Evolutionary conservation across 192 early-diverging fungal species (phyloP), one percentile per base, ranked within the genome.

Genomic region (Funneliformis geosporum): DNA sequence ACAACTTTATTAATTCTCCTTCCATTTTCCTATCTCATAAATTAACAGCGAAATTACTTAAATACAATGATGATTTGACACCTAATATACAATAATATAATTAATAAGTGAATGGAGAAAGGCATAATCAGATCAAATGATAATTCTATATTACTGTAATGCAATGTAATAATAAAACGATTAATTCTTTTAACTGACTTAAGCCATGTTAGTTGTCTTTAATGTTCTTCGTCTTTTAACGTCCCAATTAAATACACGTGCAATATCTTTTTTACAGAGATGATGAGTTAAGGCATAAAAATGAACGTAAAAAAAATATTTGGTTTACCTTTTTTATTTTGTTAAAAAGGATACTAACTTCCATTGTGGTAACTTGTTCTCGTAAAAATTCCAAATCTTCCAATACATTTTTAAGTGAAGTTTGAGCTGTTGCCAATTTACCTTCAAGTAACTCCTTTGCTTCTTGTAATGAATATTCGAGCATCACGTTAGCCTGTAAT

Each of bases 291-390:
- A 85, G 71, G 79, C 68, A 60, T 80, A 76, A 68, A 33, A 16
- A 66, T 40, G 28, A 67, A 61, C 39, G 23, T 21, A 25, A 42
- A 16, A 60, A 9, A 43, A 64, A 50, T 42, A 60, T 40, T 21
- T 11, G 28, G 16, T 11, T 73, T 59, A 23, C 23, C 18, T 8
- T 43, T 12, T 80, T 55, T 81, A 25, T 43, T 47, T 12, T 50
- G 9, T 5, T 61, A 40, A 86, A 85, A 84, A 83, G 82, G 84
- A 87, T 86, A 88, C 84, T 95, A 85, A 95, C 98, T 83, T 99
- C 98, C 96, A 99, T 98, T n/a, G 96, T 98, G 1, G 98, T 99
- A 84, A 99, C 96, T 85, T 99, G 98, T 77, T 97, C 96, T 76
- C 95, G 89, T 85, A 99, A 80, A 80, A 96, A 99, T 81, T 93